Conservation (phyloP, 208 protist species). For the Hexamita inflata region DNA sequence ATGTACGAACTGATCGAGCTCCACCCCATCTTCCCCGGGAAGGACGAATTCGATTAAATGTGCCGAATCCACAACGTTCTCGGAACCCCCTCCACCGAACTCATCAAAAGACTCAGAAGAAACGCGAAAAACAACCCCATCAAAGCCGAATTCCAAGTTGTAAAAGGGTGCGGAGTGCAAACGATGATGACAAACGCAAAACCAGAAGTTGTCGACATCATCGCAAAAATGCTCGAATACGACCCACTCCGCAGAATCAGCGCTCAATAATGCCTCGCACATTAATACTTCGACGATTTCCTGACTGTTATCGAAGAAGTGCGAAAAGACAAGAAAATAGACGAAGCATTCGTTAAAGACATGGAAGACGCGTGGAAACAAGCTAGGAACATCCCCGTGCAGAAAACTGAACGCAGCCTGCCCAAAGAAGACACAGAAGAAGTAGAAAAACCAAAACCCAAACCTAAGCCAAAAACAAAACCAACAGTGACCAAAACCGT, state of each 20-base stretch:
- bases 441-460: too few relatives aligned
- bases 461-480: too few relatives aligned
- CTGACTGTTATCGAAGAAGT: too few relatives aligned
- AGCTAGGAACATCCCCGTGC: too few relatives aligned
- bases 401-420: too few relatives aligned
- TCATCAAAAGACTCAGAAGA: not conserved
- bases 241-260: slow-evolving; percentile 7
- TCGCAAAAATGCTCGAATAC: slow-evolving; percentile 3
- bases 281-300: slow-evolving; percentile 15
- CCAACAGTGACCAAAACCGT: too few relatives aligned
- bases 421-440: too few relatives aligned
- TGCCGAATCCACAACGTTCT: slow-evolving; percentile 61
- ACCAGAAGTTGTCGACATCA: slow-evolving; percentile 22
- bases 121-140: slow-evolving; percentile 25
- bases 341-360: too few relatives aligned
- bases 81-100: slow-evolving; percentile 50
- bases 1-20: slow-evolving; percentile 71
- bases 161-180: not conserved
- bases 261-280: not conserved
- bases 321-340: too few relatives aligned
- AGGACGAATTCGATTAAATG: slow-evolving; percentile 67
- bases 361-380: too few relatives aligned
- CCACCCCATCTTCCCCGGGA: slow-evolving; percentile 63
- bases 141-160: slow-evolving; percentile 11
- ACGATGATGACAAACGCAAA: slow-evolving; percentile 28